phyloP scores from a whole-genome alignment of 768 basidiomycete genomes.

The Exidia glandulosa region DNA sequence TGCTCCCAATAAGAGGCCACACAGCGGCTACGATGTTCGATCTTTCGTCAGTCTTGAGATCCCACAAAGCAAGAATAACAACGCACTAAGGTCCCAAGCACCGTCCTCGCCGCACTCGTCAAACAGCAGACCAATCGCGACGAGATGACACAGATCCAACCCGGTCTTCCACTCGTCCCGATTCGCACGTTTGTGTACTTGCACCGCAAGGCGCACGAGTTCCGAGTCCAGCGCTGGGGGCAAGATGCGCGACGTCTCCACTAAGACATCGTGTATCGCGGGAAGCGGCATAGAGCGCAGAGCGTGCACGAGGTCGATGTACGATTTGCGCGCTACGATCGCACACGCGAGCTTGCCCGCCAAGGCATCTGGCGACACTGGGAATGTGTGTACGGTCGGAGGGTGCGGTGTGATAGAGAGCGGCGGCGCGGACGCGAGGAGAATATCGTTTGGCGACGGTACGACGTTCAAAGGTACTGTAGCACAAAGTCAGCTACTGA shows the following conservation, averaged over 20 bases:
- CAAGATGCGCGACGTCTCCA: slow-evolving; percentile 5
- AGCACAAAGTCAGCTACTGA: background rate
- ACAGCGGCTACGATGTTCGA: background rate
- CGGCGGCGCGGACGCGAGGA: background rate
- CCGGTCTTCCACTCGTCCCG: background rate
- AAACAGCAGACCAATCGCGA: background rate
- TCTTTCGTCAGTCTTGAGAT: no score
- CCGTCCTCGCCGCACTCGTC: background rate
- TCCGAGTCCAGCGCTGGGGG: background rate
- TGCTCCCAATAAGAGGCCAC: background rate
- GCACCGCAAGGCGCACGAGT: background rate
- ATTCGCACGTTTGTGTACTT: background rate
- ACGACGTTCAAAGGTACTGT: background rate
- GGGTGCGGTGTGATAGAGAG: background rate
- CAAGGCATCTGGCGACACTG: background rate
- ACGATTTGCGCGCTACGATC: background rate
- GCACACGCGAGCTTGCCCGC: background rate
- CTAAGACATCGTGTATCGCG: background rate
- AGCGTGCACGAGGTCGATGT: background rate
- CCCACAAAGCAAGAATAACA: background rate
- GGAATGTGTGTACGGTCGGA: background rate
- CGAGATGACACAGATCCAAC: background rate
- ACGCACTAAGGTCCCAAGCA: background rate
- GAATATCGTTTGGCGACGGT: background rate
- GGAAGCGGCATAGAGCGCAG: background rate